Percentiles rank a stretch among this genome's conserved stretches.
phyloP scores from a whole-genome alignment of 2,329 filamentous ascomycete genomes.

The Acarospora socialis region DNA sequence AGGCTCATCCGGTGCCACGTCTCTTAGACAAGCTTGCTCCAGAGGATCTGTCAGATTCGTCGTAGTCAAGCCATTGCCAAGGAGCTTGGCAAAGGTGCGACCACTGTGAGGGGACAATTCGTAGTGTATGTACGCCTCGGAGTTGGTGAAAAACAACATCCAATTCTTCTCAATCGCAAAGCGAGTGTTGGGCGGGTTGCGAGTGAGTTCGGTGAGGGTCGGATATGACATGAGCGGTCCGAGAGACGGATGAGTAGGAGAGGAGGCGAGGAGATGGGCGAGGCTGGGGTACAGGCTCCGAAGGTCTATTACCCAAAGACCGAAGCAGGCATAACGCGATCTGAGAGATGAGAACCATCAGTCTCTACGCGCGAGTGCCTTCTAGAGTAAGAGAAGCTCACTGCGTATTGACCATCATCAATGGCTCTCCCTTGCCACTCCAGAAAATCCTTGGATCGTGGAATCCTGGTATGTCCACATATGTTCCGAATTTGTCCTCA shows the following conservation, averaged over 20 bases:
- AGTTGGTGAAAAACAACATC: constrained; percentile 24
- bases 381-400: constrained; percentile 12
- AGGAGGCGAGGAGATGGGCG: constrained; percentile 14
- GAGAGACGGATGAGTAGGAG: constrained; percentile 13
- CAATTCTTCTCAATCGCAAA: constrained; percentile 28
- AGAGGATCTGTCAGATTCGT: constrained; percentile 19
- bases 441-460: constrained; percentile 29
- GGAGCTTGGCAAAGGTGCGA: constrained; percentile 21
- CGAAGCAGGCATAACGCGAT: constrained; percentile 22
- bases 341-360: constrained; percentile 10
- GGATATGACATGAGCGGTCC: constrained; percentile 17
- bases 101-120: constrained; percentile 20
- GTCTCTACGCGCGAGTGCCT: not conserved
- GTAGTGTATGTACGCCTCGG: constrained; percentile 25
- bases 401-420: constrained; percentile 27
- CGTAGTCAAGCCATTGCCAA: constrained; percentile 20
- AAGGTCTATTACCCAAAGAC: constrained; percentile 22
- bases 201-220: constrained; percentile 25
- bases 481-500: constrained; percentile 18
- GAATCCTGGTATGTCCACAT: constrained; percentile 27
- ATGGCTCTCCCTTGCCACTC: constrained; percentile 25
- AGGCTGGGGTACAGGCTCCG: constrained; percentile 16
- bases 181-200: constrained; percentile 22
- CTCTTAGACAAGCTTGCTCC: constrained; percentile 18
- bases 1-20: constrained; percentile 7